Conservation (phyloP, 2,329 filamentous ascomycete genomes). For the Ciborinia camelliae region DNA sequence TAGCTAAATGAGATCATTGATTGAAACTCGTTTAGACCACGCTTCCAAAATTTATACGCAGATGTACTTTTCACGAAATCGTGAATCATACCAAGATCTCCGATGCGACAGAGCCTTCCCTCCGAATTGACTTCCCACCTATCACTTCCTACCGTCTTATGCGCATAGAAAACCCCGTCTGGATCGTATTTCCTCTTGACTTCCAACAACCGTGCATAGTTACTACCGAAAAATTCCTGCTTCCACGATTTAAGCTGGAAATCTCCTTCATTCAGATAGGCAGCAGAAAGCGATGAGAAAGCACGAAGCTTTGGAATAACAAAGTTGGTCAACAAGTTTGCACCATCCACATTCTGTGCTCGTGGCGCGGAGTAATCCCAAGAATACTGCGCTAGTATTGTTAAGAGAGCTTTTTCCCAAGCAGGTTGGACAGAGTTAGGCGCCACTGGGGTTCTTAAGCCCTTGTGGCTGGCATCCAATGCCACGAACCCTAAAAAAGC, state of each 20-base stretch:
- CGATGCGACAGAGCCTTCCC: slow-evolving; percentile 42
- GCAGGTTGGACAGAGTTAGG: slow-evolving; percentile 17
- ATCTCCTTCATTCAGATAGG: not conserved
- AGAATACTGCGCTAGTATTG: not conserved
- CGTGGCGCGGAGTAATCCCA: slow-evolving; percentile 19
- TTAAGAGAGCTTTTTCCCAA: slow-evolving; percentile 13
- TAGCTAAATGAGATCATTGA: not conserved
- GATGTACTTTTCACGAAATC: not conserved
- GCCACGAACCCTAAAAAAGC: slow-evolving; percentile 38
- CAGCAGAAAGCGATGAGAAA: not conserved
- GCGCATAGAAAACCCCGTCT: slow-evolving; percentile 44
- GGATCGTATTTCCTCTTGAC: slow-evolving; percentile 51
- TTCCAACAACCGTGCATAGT: slow-evolving; percentile 42
- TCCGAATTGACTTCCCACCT: slow-evolving; percentile 42
- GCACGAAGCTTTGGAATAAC: not conserved
- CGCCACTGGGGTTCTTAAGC: not conserved
- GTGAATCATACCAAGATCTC: not conserved
- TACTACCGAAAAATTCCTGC: slow-evolving; percentile 44
- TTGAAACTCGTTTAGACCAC: not conserved
- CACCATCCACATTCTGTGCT: not conserved
- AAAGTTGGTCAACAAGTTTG: not conserved
- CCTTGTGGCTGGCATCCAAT: slow-evolving; percentile 39
- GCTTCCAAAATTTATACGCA: not conserved
- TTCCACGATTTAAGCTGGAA: slow-evolving; percentile 31
- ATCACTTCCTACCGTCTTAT: slow-evolving; percentile 49